Evolutionary conservation across 208 protist species (phyloP).

Genomic region (Entamoeba invadens): DNA sequence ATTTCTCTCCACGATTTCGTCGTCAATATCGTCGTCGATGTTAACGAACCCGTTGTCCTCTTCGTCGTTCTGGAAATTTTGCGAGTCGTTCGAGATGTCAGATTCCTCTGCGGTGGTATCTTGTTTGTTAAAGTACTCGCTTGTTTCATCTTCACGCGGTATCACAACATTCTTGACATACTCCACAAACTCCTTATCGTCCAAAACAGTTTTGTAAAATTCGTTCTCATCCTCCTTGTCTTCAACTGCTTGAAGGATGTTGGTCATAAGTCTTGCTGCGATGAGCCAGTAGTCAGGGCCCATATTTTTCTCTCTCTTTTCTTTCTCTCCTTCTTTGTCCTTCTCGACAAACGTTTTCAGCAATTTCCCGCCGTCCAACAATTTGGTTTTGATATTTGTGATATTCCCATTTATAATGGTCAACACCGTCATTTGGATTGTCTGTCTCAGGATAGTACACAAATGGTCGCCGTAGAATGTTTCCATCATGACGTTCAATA

Average conservation of each 20-base stretch:
- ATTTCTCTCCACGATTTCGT: too few relatives aligned
- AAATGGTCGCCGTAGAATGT: background rate
- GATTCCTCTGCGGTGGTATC: too few relatives aligned
- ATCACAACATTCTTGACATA: background rate
- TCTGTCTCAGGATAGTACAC: background rate
- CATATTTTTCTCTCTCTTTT: background rate
- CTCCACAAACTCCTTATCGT: background rate
- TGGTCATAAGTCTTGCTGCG: background rate
- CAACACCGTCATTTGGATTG: background rate
- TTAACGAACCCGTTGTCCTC: too few relatives aligned
- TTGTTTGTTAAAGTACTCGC: background rate
- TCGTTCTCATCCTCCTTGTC: background rate
- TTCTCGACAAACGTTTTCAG: background rate
- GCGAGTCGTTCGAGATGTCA: too few relatives aligned
- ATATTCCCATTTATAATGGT: background rate
- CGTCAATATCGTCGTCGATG: too few relatives aligned
- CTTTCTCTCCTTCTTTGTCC: background rate
- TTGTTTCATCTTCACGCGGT: background rate
- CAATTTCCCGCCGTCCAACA: background rate
- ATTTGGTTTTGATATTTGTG: background rate
- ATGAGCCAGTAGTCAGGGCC: background rate
- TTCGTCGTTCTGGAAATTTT: too few relatives aligned
- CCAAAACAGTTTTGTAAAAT: background rate
- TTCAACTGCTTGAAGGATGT: background rate
- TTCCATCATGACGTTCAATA: background rate